These are phyloP conservation scores for Aspergillus avenaceus DNA, from an alignment of 495 filamentous ascomycete species.

Conservation along the genomic window DNA sequence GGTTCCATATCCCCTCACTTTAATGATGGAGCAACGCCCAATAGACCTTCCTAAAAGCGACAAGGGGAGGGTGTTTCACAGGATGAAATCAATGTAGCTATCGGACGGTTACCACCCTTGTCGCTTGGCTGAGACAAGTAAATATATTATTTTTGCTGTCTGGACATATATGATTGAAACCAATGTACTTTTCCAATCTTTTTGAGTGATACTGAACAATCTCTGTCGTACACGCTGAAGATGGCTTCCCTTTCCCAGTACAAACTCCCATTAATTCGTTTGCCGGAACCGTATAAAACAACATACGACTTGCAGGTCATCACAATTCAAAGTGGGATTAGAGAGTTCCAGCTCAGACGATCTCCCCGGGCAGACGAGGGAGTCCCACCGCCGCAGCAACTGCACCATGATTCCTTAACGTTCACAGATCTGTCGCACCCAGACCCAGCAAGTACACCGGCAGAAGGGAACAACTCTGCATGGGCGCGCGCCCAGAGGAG, in stretches of 20 bases:
- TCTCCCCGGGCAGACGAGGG: conserved; percentile 16
- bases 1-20: too few species aligned
- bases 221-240: not conserved
- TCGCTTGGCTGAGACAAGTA: too few species aligned
- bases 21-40: too few species aligned
- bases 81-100: too few species aligned
- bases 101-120: too few species aligned
- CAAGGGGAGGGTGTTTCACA: too few species aligned
- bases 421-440: conserved; percentile 17
- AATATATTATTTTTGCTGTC: too few species aligned
- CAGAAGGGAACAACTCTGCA: conserved; percentile 29
- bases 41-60: too few species aligned
- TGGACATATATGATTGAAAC: too few species aligned
- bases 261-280: conserved; percentile 16
- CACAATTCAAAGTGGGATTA: conserved; percentile 11
- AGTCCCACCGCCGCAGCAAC: conserved; percentile 16
- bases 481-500: conserved; percentile 35
- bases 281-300: conserved; percentile 23
- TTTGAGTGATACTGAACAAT: too few species aligned
- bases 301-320: conserved; percentile 16
- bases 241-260: not conserved
- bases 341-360: conserved; percentile 17
- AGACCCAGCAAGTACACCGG: conserved; percentile 11
- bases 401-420: conserved; percentile 19
- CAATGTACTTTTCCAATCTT: too few species aligned